Conservation (phyloP, 2,329 filamentous ascomycete genomes). For the Fusarium virguliforme region DNA sequence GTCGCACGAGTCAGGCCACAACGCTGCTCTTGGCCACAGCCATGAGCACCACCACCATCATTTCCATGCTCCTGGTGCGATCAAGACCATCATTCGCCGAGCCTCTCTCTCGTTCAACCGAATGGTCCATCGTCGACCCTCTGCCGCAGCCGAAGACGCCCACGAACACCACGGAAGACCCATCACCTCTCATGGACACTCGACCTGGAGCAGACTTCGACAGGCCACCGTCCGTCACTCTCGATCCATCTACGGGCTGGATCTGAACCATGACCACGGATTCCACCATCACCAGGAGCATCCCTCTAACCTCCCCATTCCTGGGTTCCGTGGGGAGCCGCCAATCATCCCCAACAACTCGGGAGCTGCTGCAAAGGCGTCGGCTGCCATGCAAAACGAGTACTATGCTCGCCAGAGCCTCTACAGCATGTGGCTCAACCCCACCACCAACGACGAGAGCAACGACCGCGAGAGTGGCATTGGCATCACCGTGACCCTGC, state of each 20-base stretch:
- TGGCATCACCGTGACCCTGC: conserved; percentile 69
- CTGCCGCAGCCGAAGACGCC: conserved; percentile 56
- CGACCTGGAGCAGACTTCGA: conserved; percentile 67
- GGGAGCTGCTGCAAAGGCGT: conserved; percentile 74
- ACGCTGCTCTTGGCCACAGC: conserved; percentile 47
- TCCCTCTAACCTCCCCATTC: conserved; percentile 59
- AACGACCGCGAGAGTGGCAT: conserved; percentile 77
- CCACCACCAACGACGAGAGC: conserved; percentile 61
- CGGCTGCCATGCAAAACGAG: conserved; percentile 73
- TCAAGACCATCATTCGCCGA: conserved; percentile 69
- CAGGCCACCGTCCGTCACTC: conserved; percentile 68
- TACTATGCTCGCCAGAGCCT: conserved; percentile 57
- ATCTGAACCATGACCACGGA: conserved; percentile 50
- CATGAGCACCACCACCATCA: conserved; percentile 50
- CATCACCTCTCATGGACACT: conserved; percentile 62
- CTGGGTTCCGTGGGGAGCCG: conserved; percentile 68
- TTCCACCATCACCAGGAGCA: conserved; percentile 51
- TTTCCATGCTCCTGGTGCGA: conserved; percentile 52
- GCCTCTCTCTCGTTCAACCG: conserved; percentile 71
- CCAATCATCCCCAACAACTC: conserved; percentile 74
- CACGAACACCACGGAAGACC: conserved; percentile 54
- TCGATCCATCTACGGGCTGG: conserved; percentile 62
- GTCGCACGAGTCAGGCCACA: conserved; percentile 42
- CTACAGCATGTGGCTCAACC: conserved; percentile 62
- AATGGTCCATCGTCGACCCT: conserved; percentile 67